These are phyloP conservation scores for Anethum foeniculum DNA, from an alignment of 140 eudicot genomes.

Conservation along the genomic window DNA sequence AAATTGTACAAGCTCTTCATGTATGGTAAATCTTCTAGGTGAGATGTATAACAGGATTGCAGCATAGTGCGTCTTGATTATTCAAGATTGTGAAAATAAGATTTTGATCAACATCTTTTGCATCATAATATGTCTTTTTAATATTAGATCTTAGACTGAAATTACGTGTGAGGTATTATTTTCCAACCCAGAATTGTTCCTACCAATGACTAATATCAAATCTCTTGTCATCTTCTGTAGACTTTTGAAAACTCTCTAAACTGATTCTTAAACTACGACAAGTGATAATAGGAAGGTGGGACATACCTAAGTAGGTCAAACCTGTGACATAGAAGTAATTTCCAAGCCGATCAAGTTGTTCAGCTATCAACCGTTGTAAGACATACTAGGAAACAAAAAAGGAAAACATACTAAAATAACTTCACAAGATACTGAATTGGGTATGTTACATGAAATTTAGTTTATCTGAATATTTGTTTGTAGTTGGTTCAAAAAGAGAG, in stretches of 20 bases:
- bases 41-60: background rate
- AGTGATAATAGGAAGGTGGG: background rate
- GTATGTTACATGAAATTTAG: background rate
- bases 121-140: background rate
- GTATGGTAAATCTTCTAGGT: background rate
- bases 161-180: background rate
- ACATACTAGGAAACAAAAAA: background rate
- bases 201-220: background rate
- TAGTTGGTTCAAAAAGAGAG: background rate
- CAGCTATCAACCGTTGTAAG: background rate
- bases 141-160: background rate
- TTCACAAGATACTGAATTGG: background rate
- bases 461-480: background rate
- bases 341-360: background rate
- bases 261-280: background rate
- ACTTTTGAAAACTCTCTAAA: background rate
- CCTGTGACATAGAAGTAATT: background rate
- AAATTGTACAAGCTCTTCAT: background rate
- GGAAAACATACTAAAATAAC: background rate
- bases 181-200: background rate
- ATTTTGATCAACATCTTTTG: background rate
- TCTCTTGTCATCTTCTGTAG: background rate
- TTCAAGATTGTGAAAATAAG: background rate
- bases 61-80: background rate
- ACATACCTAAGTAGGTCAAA: background rate